Base-by-base conservation (phyloP, 148 eudicot genomes). In the Diospyros lotus region DNA sequence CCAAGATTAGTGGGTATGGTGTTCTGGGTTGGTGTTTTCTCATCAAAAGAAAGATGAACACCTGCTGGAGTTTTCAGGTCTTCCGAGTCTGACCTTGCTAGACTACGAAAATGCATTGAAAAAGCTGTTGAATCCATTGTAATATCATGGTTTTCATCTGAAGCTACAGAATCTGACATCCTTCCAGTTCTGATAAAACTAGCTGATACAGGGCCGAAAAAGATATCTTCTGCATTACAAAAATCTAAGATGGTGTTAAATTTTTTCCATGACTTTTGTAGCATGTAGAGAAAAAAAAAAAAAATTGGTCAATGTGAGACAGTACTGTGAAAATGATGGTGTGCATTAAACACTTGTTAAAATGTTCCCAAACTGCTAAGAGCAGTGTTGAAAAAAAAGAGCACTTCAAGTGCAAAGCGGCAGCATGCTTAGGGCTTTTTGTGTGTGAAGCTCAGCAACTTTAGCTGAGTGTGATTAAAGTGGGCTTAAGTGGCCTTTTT, bases 41-140 rank as follows among this genome's bases (percentile, higher is more conserved):
- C 96, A 64, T 83, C 98, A 76, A 88, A 89, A 62, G 87, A 77
- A 75, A 86, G 87, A 55, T 77, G 83, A 71, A 76, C 75, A 41
- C 78, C 86, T 70, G 90, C 87, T 66, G 93, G 93, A 17, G 99
- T 91, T 78, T 86, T 86, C 73, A 88, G 76, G 62, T 89, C 94
- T 64, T 83, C 97, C 18, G 93, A 88, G 48, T 89, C 97, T 74
- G 94, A 90, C 76, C 80, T 84, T 59, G 91, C 98, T 39, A 95
- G 84, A 79, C 99, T 93, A 68, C 87, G 97, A 72, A 80, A 95
- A 79, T 95, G 96, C 94, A 90, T 89, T 69, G 99, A 93, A 68
- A 95, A 95, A 62, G 98, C 90, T 8, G 98, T 86, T 76, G 99
- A 95, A 87, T 95, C 99, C 99, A 95, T 89, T 1, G 99, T 95